These are phyloP conservation scores for Saccharomyces jurei DNA, from an alignment of 805 yeast species.

Conservation along the genomic window DNA sequence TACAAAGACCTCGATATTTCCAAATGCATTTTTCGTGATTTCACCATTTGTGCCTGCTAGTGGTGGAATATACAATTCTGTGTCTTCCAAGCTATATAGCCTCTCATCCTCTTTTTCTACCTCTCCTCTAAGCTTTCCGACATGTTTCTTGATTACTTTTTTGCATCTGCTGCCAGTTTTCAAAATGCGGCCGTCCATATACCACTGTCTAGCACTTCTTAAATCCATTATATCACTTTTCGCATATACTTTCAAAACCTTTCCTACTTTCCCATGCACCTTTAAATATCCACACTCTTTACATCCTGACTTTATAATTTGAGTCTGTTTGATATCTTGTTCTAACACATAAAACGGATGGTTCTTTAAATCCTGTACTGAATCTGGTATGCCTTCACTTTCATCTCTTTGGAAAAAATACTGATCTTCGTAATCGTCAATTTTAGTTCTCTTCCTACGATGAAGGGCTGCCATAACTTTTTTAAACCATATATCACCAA, in stretches of 20 bases:
- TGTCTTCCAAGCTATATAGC: conserved; percentile 71
- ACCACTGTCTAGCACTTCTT: conserved; percentile 80
- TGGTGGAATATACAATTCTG: conserved; percentile 62
- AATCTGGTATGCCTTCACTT: conserved; percentile 82
- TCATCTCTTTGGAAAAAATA: conserved; percentile 41
- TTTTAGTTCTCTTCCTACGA: conserved; percentile 22
- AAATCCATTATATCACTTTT: conserved; percentile 56
- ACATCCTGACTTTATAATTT: conserved; percentile 60
- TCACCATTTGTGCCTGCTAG: conserved; percentile 52
- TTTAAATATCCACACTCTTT: conserved; percentile 61
- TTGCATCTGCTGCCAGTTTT: conserved; percentile 64
- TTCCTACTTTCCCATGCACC: conserved; percentile 31
- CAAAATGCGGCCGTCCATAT: conserved; percentile 65
- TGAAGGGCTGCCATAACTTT: conserved; percentile 30
- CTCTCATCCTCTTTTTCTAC: conserved; percentile 53
- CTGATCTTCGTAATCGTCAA: conserved; percentile 31
- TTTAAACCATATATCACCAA: conserved; percentile 55
- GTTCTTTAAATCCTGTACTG: conserved; percentile 68
- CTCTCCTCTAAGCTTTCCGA: conserved; percentile 36
- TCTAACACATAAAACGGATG: conserved; percentile 85
- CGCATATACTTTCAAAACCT: conserved; percentile 55
- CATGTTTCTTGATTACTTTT: conserved; percentile 35
- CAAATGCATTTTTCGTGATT: conserved; percentile 68
- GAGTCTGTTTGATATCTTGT: conserved; percentile 62
- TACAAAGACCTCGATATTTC: conserved; percentile 75